Conservation (phyloP, 2,329 filamentous ascomycete genomes). For the Parasarocladium wereldwijsianum region DNA sequence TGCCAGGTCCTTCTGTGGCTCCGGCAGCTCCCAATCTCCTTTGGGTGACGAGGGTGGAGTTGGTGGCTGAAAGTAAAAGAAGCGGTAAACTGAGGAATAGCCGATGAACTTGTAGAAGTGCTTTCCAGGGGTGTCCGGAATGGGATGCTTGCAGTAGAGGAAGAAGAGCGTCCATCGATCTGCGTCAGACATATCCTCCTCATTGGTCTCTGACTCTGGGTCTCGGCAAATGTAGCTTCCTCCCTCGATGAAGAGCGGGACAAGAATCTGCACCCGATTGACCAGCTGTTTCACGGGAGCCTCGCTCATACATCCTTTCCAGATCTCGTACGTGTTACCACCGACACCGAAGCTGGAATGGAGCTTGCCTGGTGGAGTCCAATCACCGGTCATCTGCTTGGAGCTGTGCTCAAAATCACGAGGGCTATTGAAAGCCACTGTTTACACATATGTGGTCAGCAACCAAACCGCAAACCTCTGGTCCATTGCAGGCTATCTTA, state of each 20-base stretch:
- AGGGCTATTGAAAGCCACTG: constrained; percentile 53
- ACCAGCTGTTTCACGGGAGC: constrained; percentile 55
- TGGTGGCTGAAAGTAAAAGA: constrained; percentile 48
- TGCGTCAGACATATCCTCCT: constrained; percentile 54
- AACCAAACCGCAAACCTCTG: not conserved
- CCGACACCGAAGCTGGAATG: constrained; percentile 47
- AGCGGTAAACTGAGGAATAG: constrained; percentile 81
- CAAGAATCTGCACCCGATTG: constrained; percentile 67
- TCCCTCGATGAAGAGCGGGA: constrained; percentile 83
- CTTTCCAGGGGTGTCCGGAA: constrained; percentile 22
- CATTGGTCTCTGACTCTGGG: constrained; percentile 36
- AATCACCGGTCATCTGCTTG: constrained; percentile 25
- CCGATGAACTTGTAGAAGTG: constrained; percentile 70
- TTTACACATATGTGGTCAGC: constrained; percentile 4
- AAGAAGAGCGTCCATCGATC: constrained; percentile 90
- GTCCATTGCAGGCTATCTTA: constrained; percentile 18
- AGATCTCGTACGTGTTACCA: constrained; percentile 64
- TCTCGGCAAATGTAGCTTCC: constrained; percentile 55
- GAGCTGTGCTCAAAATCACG: constrained; percentile 47
- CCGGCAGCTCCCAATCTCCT: constrained; percentile 27
- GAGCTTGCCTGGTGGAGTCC: constrained; percentile 62
- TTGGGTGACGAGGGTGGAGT: constrained; percentile 26
- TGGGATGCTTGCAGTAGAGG: constrained; percentile 52
- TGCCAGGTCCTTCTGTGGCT: constrained; percentile 32
- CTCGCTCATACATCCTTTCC: constrained; percentile 63